These are phyloP conservation scores for Coleophoma eucalyptorum DNA, from an alignment of 2,329 filamentous ascomycete species.

Conservation along the genomic window DNA sequence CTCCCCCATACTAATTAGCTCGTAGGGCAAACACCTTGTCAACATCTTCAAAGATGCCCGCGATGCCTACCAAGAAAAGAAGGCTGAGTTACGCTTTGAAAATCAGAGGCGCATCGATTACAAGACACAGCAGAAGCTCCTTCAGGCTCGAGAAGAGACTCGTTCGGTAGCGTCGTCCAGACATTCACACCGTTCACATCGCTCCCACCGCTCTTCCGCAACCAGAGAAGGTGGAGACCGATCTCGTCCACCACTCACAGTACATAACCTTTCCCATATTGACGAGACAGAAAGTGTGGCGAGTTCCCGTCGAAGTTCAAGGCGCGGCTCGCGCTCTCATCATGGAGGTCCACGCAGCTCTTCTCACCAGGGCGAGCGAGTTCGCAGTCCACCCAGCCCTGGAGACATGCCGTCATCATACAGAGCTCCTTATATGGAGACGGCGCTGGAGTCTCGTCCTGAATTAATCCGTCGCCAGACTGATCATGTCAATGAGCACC, in stretches of 20 bases:
- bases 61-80: conserved; percentile 82
- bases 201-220: conserved; percentile 18
- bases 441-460: conserved; percentile 10
- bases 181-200: conserved; percentile 28
- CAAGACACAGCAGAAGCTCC: conserved; percentile 52
- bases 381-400: neutral
- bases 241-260: conserved; percentile 15
- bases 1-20: conserved; percentile 8
- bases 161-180: conserved; percentile 37
- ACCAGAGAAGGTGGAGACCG: conserved; percentile 13
- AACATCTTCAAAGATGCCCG: conserved; percentile 91
- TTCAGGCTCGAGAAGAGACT: conserved; percentile 36
- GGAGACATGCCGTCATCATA: neutral
- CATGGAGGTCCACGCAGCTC: neutral
- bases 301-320: neutral
- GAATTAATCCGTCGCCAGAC: conserved; percentile 21
- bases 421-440: conserved; percentile 10
- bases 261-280: neutral
- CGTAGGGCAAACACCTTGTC: conserved; percentile 84
- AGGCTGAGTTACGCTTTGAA: conserved; percentile 73
- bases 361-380: neutral
- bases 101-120: conserved; percentile 56
- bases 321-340: neutral
- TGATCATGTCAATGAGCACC: conserved; percentile 7
- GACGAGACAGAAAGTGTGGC: neutral